Evolutionary conservation across 2,329 filamentous ascomycete genomes (phyloP).

Genomic region (Sporothrix dimorphospora): DNA sequence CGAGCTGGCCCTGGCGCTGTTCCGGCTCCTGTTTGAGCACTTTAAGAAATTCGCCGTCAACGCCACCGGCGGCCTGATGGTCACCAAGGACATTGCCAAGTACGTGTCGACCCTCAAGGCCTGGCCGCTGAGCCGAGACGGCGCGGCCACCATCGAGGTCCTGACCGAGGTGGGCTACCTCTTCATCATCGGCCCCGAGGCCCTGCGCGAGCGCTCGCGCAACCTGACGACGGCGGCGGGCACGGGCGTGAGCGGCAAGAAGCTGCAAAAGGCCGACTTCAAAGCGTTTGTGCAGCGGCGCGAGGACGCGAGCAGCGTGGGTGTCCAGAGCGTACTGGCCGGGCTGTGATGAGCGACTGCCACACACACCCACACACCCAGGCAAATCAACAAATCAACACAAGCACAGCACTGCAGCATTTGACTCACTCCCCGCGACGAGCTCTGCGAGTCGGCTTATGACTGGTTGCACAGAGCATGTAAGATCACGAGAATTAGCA

Average conservation of each 20-base stretch:
- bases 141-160: conserved; percentile 74
- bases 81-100: conserved; percentile 92
- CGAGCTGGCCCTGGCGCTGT: conserved; percentile 80
- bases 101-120: conserved; percentile 84
- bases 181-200: conserved; percentile 89
- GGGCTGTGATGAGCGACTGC: conserved; percentile 29
- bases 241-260: conserved; percentile 51
- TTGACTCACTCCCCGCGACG: not conserved
- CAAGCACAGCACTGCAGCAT: not conserved
- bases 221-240: conserved; percentile 51
- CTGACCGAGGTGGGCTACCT: conserved; percentile 91
- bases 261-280: conserved; percentile 69
- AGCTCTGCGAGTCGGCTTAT: not conserved
- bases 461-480: not conserved
- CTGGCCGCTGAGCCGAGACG: conserved; percentile 75
- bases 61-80: conserved; percentile 89
- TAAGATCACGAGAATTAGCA: not conserved
- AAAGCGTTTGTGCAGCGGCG: conserved; percentile 82
- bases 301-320: conserved; percentile 76
- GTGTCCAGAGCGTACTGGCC: conserved; percentile 36
- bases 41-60: conserved; percentile 94
- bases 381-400: no score
- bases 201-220: conserved; percentile 70
- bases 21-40: conserved; percentile 82
- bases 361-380: not conserved